Percentiles rank a stretch among this genome's conserved stretches.
Evolutionary conservation across 2,329 filamentous ascomycete genomes (phyloP).

Genomic region (Penicillium janthinellum): DNA sequence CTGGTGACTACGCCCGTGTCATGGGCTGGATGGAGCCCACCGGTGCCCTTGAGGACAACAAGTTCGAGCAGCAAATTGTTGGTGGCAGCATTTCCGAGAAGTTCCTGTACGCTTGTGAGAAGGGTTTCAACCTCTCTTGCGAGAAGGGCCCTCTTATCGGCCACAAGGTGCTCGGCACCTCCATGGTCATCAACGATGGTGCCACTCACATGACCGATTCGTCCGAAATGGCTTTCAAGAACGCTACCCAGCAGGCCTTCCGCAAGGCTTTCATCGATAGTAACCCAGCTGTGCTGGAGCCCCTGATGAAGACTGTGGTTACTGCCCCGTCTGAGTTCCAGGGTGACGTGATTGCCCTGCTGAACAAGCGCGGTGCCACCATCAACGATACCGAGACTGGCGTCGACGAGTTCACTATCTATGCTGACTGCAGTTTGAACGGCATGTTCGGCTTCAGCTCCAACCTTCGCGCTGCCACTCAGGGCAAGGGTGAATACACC

Average conservation of each 20-base stretch:
- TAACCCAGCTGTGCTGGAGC: slow-evolving; percentile 83
- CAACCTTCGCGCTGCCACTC: slow-evolving; percentile 86
- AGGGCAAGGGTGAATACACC: slow-evolving; percentile 96
- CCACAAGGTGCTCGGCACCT: slow-evolving; percentile 85
- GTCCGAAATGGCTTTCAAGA: slow-evolving; percentile 93
- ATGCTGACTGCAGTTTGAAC: slow-evolving; percentile 90
- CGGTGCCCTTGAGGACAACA: slow-evolving; percentile 67
- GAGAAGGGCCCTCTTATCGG: slow-evolving; percentile 88
- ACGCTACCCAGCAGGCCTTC: slow-evolving; percentile 94
- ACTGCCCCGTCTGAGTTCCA: slow-evolving; percentile 97
- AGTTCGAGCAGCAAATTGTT: slow-evolving; percentile 83
- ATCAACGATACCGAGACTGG: slow-evolving; percentile 96
- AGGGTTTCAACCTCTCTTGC: slow-evolving; percentile 84
- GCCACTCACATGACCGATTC: slow-evolving; percentile 98
- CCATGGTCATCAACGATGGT: slow-evolving; percentile 93
- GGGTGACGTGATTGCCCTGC: slow-evolving; percentile 86
- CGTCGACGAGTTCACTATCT: slow-evolving; percentile 87
- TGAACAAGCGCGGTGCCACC: slow-evolving; percentile 95
- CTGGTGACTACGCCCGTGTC: slow-evolving; percentile 93
- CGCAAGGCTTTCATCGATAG: slow-evolving; percentile 85
- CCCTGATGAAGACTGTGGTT: slow-evolving; percentile 97
- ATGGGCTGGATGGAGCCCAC: slow-evolving; percentile 89
- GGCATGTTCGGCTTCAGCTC: slow-evolving; percentile 97
- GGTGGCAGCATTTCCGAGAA: slow-evolving; percentile 95
- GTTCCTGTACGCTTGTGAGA: slow-evolving; percentile 89